A percentile compares a stretch with the other conserved stretches of the same genome.
These are phyloP conservation scores for Jacaranda mimosifolia DNA, from an alignment of 257 asterid species.

Conservation along the genomic window DNA sequence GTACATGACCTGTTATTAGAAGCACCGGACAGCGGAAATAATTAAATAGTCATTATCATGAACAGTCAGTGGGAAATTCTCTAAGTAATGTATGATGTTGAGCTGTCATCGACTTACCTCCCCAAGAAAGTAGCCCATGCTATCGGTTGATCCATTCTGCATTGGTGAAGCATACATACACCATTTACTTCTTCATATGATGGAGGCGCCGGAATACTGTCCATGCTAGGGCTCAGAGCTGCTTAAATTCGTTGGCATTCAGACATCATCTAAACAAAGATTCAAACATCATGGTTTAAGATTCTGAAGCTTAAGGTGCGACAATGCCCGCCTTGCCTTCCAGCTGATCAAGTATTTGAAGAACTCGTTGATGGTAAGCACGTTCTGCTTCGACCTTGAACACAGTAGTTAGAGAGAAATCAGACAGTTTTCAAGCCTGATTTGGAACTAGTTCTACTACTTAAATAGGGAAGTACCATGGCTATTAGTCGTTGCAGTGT, in stretches of 20 bases:
- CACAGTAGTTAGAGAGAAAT: conserved; percentile 14
- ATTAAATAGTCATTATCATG: conserved; percentile 20
- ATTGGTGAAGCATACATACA: conserved; percentile 54
- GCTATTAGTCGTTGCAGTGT: conserved; percentile 89
- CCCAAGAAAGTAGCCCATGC: conserved; percentile 97
- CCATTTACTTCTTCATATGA: conserved; percentile 69
- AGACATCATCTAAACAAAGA: conserved; percentile 56
- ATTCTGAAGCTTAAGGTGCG: conserved; percentile 23
- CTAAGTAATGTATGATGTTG: conserved; percentile 21
- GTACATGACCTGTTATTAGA: conserved; percentile 61
- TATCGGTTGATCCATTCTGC: conserved; percentile 82
- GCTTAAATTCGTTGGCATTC: conserved; percentile 75
- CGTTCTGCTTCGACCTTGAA: conserved; percentile 95
- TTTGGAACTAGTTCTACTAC: background rate
- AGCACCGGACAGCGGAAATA: conserved; percentile 18
- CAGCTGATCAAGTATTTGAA: conserved; percentile 91
- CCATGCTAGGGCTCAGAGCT: conserved; percentile 58
- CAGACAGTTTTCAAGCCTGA: conserved; percentile 6
- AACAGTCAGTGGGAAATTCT: background rate
- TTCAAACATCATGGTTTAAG: background rate
- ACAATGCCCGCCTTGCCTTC: conserved; percentile 78
- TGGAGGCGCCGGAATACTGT: conserved; percentile 84
- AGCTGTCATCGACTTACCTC: conserved; percentile 64
- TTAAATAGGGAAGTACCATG: conserved; percentile 62
- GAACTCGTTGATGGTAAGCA: conserved; percentile 85